Base-by-base conservation (phyloP, 1,284 basidiomycete species). In the Leccinum insigne region DNA sequence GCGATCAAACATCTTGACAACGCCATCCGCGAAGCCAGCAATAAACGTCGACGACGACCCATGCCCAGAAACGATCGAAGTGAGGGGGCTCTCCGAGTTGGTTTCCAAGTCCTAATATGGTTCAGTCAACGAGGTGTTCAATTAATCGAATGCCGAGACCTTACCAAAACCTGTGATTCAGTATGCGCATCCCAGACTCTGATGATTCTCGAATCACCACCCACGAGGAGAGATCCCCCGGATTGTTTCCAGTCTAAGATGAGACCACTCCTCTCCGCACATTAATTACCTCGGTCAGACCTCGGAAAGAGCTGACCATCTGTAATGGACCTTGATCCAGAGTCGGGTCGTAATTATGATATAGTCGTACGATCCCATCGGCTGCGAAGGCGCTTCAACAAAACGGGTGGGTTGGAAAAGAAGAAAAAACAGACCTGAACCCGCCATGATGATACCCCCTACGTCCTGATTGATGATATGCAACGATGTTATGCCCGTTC, bases 381-480 rank as follows among this genome's bases (percentile, higher is more conserved):
- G 94, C 95, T 93, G 73, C 32, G 64, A 23, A 38, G 67, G 14
- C 63, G 47, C 29, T 64, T 65, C 38, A 68, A 32, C 58, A 59
- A 40, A 18, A 54, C 2, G 54, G 32, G 56, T 44, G 18, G 29
- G 38, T 47, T 40, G 26, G 54, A 14, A 29, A 16, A 13, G 23
- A 6, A 42, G 61, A 47, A 61, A 63, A 3, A 54, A 78, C 86
- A 70, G 74, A 95, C 95, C 89, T 63, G 96, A 92, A 8, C 90
- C 95, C 52, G 94, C 91, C 64, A 99, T 80, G 67, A 99, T 89
- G 66, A 99, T 88, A 1, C 95, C 95, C 21, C 95, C 93, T 11
- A 95, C 92, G 67, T 98, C 96, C 78, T 99, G 95, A 76, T 99
- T 99, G 78, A 99, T 94, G 74, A 99, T 91, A 64, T 94, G 86